Conservation (phyloP, 1,139 yeast genomes). For the Geotrichum klebahnii region DNA sequence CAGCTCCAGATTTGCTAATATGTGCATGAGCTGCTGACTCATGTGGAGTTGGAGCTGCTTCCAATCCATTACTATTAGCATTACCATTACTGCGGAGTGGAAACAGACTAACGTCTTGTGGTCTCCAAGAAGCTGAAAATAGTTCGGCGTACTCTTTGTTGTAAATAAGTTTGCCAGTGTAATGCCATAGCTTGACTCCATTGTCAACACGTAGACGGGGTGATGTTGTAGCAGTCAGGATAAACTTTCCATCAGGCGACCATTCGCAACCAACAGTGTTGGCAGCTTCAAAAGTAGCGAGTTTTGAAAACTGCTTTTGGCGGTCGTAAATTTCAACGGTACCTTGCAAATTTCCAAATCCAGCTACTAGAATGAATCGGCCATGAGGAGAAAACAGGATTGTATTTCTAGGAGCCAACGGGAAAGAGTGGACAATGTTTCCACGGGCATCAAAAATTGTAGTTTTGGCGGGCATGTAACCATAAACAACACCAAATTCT, state of each 20-base stretch:
- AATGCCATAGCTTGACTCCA: constrained; percentile 92
- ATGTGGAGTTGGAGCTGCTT: constrained; percentile 66
- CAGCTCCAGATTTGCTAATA: constrained; percentile 28
- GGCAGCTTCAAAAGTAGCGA: constrained; percentile 81
- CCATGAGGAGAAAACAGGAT: constrained; percentile 92
- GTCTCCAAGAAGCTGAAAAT: constrained; percentile 80
- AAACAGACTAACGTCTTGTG: constrained; percentile 55
- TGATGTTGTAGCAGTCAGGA: constrained; percentile 92
- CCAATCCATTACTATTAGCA: too few species aligned
- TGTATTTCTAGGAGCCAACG: constrained; percentile 86
- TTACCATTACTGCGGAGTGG: constrained; percentile 53
- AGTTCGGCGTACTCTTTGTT: constrained; percentile 78
- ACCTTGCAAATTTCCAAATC: constrained; percentile 97
- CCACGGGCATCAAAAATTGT: constrained; percentile 95
- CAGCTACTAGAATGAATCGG: constrained; percentile 84
- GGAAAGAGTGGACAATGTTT: constrained; percentile 74
- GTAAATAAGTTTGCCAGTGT: constrained; percentile 74
- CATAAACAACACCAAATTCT: constrained; percentile 95
- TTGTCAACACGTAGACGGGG: constrained; percentile 97
- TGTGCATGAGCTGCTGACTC: constrained; percentile 46
- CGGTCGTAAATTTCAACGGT: constrained; percentile 94
- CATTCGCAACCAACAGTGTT: constrained; percentile 94
- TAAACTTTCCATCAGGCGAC: constrained; percentile 96
- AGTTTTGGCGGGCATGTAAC: constrained; percentile 96
- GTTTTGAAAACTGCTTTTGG: constrained; percentile 74